These are phyloP conservation scores for Suillus variegatus DNA, from an alignment of 768 basidiomycete genomes.

Conservation along the genomic window DNA sequence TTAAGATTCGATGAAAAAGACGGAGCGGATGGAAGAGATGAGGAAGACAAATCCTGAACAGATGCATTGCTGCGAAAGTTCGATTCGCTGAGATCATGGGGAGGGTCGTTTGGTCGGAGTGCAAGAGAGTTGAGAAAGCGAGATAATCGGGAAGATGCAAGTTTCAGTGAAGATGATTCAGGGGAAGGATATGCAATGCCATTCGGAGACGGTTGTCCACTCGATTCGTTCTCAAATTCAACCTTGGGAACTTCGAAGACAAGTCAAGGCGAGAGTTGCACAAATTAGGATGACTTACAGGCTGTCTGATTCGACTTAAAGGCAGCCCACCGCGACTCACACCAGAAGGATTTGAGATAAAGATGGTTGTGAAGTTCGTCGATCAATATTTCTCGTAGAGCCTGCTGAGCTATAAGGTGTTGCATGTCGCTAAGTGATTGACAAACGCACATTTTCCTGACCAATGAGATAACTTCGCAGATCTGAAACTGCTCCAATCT, in stretches of 20 bases:
- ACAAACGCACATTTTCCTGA: constrained; percentile 78
- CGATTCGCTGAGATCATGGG: constrained; percentile 58
- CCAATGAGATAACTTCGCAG: constrained; percentile 78
- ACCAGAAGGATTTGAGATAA: constrained; percentile 97
- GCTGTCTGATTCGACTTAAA: constrained; percentile 79
- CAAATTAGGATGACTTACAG: constrained; percentile 51
- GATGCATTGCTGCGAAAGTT: constrained; percentile 26
- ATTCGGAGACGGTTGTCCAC: constrained; percentile 24
- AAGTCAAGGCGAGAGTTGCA: constrained; percentile 9
- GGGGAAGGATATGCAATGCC: constrained; percentile 25
- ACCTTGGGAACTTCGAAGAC: constrained; percentile 56
- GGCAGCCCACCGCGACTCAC: constrained; percentile 87
- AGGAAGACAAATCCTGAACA: constrained; percentile 20
- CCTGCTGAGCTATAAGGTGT: constrained; percentile 46
- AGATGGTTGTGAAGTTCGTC: constrained; percentile 96
- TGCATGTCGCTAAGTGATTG: background rate
- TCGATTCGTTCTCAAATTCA: constrained; percentile 59
- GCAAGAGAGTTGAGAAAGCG: constrained; percentile 67
- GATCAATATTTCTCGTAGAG: constrained; percentile 86
- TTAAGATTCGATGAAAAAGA: constrained; percentile 27
- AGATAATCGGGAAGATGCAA: constrained; percentile 51
- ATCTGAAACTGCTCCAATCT: constrained; percentile 94
- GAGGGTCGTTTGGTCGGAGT: constrained; percentile 76
- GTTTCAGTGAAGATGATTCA: constrained; percentile 39
- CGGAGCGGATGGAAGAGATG: constrained; percentile 19